These are phyloP conservation scores for Lepidium africanum DNA, from an alignment of 345 rosid genomes.

Conservation along the genomic window DNA sequence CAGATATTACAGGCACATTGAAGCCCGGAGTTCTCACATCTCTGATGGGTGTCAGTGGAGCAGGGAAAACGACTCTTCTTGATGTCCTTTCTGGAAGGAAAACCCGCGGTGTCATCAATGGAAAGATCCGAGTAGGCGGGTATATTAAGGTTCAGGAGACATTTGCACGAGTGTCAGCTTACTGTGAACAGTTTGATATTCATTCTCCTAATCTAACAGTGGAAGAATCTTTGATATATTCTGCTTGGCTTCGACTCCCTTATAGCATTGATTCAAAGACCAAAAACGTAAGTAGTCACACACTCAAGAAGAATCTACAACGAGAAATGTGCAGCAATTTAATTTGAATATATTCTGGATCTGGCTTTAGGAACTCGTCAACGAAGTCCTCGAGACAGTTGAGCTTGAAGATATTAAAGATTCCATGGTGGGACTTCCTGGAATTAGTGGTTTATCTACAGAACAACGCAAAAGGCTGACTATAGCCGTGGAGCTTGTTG, in stretches of 20 bases:
- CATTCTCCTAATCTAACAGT: conserved; percentile 62
- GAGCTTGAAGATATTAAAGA: conserved; percentile 42
- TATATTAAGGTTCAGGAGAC: conserved; percentile 50
- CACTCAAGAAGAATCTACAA: background rate
- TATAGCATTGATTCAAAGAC: conserved; percentile 26
- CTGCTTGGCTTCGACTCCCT: conserved; percentile 53
- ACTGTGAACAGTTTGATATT: conserved; percentile 61
- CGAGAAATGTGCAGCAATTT: background rate
- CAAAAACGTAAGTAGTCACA: conserved; percentile 26
- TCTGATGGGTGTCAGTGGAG: conserved; percentile 67
- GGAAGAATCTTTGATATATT: conserved; percentile 47
- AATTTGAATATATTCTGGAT: background rate
- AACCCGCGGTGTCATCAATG: conserved; percentile 44
- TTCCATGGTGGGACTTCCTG: conserved; percentile 38
- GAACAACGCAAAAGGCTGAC: conserved; percentile 50
- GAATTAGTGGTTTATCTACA: conserved; percentile 37
- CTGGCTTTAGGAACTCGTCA: conserved; percentile 29
- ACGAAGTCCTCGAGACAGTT: conserved; percentile 37
- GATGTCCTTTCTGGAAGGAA: conserved; percentile 68
- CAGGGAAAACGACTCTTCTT: conserved; percentile 63
- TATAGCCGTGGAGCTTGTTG: conserved; percentile 46
- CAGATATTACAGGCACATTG: conserved; percentile 43
- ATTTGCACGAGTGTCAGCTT: conserved; percentile 58
- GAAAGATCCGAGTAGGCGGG: conserved; percentile 53
- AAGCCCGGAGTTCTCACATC: conserved; percentile 64